Conservation (phyloP, 2,329 filamentous ascomycete genomes). For the Diplodia mutila region DNA sequence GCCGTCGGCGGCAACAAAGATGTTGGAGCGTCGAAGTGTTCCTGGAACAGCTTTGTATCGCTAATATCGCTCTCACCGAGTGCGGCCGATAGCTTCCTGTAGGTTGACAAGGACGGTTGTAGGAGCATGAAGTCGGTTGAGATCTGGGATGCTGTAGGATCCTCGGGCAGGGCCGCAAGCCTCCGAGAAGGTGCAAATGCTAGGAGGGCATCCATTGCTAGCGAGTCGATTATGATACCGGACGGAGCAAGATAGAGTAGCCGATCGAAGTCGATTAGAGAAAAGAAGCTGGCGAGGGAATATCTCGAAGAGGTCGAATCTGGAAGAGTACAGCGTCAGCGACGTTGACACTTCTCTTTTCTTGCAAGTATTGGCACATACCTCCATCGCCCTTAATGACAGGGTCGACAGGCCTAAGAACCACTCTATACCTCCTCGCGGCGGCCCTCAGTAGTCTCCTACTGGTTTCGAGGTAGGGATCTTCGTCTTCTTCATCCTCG, state of each 20-base stretch:
- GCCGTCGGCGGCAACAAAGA: conserved; percentile 38
- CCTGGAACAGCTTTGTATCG: conserved; percentile 41
- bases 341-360: neutral
- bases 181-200: conserved; percentile 45
- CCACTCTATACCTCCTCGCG: conserved; percentile 50
- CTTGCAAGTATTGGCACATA: conserved; percentile 26
- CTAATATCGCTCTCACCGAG: conserved; percentile 31
- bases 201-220: conserved; percentile 50
- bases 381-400: conserved; percentile 42
- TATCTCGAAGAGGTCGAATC: conserved; percentile 40
- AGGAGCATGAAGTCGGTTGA: conserved; percentile 45
- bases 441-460: conserved; percentile 50
- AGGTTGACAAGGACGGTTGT: conserved; percentile 40
- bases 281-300: conserved; percentile 51
- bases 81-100: conserved; percentile 37
- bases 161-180: conserved; percentile 41
- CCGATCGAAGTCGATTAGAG: conserved; percentile 50
- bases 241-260: conserved; percentile 51
- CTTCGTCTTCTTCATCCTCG: conserved; percentile 41
- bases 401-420: conserved; percentile 49
- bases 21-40: conserved; percentile 36
- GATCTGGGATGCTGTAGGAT: conserved; percentile 36
- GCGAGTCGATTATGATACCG: conserved; percentile 51
- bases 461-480: conserved; percentile 50
- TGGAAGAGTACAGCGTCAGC: neutral